Conservation (phyloP, 306 rosid genomes). For the Aeschynomene evenia region DNA sequence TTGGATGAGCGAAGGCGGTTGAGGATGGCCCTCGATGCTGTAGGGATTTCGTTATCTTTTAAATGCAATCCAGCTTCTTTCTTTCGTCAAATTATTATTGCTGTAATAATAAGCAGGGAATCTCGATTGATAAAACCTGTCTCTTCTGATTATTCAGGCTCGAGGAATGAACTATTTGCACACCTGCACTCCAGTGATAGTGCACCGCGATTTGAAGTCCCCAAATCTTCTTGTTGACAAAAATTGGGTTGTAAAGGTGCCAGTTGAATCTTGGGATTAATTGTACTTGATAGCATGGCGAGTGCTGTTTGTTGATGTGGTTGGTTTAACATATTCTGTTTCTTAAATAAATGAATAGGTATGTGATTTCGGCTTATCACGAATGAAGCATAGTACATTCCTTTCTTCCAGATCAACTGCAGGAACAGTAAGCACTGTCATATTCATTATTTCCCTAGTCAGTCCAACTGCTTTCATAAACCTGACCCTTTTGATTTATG, state of each 20-base stretch:
- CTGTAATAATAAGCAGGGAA: slow-evolving; percentile 20
- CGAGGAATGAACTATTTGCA: slow-evolving; percentile 99
- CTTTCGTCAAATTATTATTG: not conserved
- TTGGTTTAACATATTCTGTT: slow-evolving; percentile 14
- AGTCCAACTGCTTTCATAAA: not conserved
- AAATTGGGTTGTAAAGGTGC: slow-evolving; percentile 97
- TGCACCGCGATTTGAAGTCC: slow-evolving; percentile 97
- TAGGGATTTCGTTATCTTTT: slow-evolving; percentile 43
- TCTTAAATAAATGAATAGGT: slow-evolving; percentile 50
- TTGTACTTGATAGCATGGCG: not conserved
- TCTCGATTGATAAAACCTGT: slow-evolving; percentile 11
- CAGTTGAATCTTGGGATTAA: slow-evolving; percentile 16
- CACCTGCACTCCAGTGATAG: slow-evolving; percentile 79
- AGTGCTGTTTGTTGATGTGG: slow-evolving; percentile 28
- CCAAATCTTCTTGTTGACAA: slow-evolving; percentile 97
- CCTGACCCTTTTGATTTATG: not conserved
- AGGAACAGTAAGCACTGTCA: slow-evolving; percentile 80
- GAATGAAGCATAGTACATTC: slow-evolving; percentile 91
- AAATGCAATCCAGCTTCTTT: slow-evolving; percentile 24
- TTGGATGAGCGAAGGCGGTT: slow-evolving; percentile 87
- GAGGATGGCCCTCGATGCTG: slow-evolving; percentile 99
- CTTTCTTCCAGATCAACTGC: slow-evolving; percentile 98
- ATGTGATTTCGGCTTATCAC: slow-evolving; percentile 91
- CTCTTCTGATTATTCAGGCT: slow-evolving; percentile 60
- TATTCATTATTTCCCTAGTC: slow-evolving; percentile 24